A percentile compares a stretch with the other conserved stretches of the same genome.
phyloP scores from a whole-genome alignment of 2,329 filamentous ascomycete species.

The Fusarium armeniacum region DNA sequence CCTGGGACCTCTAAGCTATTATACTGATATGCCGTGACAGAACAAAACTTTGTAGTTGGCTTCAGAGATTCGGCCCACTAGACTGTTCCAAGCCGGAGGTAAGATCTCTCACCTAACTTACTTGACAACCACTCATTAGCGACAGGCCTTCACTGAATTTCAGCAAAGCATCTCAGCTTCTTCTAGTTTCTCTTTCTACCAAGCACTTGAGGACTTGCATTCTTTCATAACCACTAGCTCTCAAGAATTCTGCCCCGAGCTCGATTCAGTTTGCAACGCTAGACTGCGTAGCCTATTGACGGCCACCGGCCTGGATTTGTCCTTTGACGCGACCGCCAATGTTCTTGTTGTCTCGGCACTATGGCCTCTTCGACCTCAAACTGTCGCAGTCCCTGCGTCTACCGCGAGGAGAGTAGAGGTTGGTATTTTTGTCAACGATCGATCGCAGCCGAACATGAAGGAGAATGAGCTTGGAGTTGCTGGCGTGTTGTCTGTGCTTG shows the following conservation, averaged over 20 bases:
- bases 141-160: constrained; percentile 72
- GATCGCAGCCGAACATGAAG: constrained; percentile 71
- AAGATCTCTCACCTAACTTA: constrained; percentile 1
- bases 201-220: constrained; percentile 70
- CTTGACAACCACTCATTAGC: constrained; percentile 20
- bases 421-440: constrained; percentile 76
- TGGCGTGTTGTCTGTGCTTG: constrained; percentile 83
- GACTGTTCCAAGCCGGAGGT: constrained; percentile 64
- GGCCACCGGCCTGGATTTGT: constrained; percentile 79
- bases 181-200: constrained; percentile 77
- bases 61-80: constrained; percentile 71
- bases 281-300: constrained; percentile 60
- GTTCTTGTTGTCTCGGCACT: constrained; percentile 74
- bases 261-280: constrained; percentile 64
- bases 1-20: background rate
- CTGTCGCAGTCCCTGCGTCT: constrained; percentile 58
- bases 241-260: constrained; percentile 64
- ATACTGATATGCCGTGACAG: constrained; percentile 50
- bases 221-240: constrained; percentile 68
- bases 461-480: constrained; percentile 82
- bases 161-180: constrained; percentile 55
- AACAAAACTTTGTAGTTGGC: constrained; percentile 67
- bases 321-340: constrained; percentile 78
- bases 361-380: constrained; percentile 67
- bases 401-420: constrained; percentile 77